Conservation (phyloP, 2,329 filamentous ascomycete genomes). For the Aspergillaceae sp. region DNA sequence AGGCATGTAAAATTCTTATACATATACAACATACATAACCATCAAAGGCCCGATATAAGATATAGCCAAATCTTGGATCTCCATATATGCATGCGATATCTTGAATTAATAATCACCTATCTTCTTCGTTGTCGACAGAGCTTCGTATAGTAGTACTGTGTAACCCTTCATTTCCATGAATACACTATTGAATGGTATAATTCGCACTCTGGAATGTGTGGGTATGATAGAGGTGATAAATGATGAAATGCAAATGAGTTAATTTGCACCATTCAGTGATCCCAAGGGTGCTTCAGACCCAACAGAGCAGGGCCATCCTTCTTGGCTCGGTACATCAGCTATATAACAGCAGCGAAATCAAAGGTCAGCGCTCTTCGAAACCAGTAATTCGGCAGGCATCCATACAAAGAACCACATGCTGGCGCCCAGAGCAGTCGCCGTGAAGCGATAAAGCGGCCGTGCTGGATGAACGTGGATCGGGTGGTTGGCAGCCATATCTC, state of each 20-base stretch:
- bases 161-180: too few relatives aligned
- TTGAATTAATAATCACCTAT: not conserved
- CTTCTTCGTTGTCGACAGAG: slow-evolving; percentile 1
- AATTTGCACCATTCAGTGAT: slow-evolving; percentile 54
- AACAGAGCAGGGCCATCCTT: slow-evolving; percentile 87
- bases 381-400: not conserved
- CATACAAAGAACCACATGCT: slow-evolving; percentile 99
- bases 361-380: not conserved
- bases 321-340: slow-evolving; percentile 95
- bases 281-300: slow-evolving; percentile 95
- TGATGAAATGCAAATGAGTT: not conserved
- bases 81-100: too few relatives aligned
- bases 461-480: slow-evolving; percentile 49
- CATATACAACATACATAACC: not conserved
- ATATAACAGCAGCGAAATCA: slow-evolving; percentile 10
- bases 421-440: slow-evolving; percentile 78
- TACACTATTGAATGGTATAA: too few relatives aligned
- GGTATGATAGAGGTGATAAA: not conserved
- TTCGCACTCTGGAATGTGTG: not conserved
- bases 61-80: too few relatives aligned
- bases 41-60: too few relatives aligned
- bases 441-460: slow-evolving; percentile 69
- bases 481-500: slow-evolving; percentile 35
- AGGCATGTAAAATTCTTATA: not conserved
- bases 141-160: too few relatives aligned